Evolutionary conservation across 345 rosid species (phyloP).

Genomic region (Salix purpurea): DNA sequence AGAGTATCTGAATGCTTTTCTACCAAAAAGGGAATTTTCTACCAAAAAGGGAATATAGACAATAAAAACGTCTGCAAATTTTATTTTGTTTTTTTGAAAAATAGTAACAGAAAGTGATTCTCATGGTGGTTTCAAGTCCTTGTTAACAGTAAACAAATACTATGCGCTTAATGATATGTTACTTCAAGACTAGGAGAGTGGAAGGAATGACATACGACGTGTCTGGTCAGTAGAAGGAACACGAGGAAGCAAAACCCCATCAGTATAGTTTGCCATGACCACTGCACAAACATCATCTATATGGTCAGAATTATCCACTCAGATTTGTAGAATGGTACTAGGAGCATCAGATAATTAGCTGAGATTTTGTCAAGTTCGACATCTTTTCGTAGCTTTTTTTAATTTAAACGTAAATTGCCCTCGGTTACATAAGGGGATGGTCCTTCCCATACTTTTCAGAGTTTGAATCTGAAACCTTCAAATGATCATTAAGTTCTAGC

Average conservation of each 20-base stretch:
- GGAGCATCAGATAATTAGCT: not conserved
- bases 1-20: not conserved
- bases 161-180: not conserved
- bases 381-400: not conserved
- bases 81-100: not conserved
- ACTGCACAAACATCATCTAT: slow-evolving; percentile 41
- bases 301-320: not conserved
- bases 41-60: not conserved
- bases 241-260: slow-evolving; percentile 82
- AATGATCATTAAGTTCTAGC: not conserved
- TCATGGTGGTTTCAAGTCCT: not conserved
- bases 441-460: not conserved
- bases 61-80: not conserved
- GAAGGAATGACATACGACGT: slow-evolving; percentile 51
- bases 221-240: slow-evolving; percentile 64
- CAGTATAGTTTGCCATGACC: slow-evolving; percentile 94
- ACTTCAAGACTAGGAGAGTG: not conserved
- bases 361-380: not conserved
- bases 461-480: not conserved
- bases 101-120: not conserved
- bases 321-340: not conserved
- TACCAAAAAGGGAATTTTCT: not conserved
- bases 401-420: not conserved
- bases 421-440: not conserved
- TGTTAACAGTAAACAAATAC: not conserved